Evolutionary conservation across 2,329 filamentous ascomycete species (phyloP), one percentile per base, ranked within the genome.

Genomic region (Dothiorella sarmentorum): DNA sequence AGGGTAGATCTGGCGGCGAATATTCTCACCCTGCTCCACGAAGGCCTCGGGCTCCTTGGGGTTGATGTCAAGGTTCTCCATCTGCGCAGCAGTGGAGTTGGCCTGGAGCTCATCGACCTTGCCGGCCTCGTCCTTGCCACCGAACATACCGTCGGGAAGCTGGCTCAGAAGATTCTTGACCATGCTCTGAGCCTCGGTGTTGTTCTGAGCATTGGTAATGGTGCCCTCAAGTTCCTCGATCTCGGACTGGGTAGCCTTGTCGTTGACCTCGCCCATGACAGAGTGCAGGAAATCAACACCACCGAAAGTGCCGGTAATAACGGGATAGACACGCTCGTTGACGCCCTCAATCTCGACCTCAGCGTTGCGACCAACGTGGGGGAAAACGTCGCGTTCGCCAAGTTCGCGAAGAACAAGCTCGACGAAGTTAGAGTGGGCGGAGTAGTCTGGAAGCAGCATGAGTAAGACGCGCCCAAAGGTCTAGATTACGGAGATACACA

Each of bases 281-380:
- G 89, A 94, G 76, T 96, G 91, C 61, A 96, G 78, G 76, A 97
- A 97, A 69, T 97, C 93, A 13, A 96, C 92, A 63, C 92, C 92
- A 62, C 92, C 92, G 73, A 97, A 97, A 6, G 92, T 97, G 61
- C 93, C 92, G 1, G 92, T 97, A 43, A 96, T 82, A 61, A 93
- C 78, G 6, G 92, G 92, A 66, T 89, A 96, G 61, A 96, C 89
- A 4, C 80, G 69, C 31, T 79, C 70, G 20, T 80, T 80, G 59
- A 83, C 87, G 43, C 89, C 91, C 31, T 82, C 78, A 26, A 97
- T 80, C 44, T 84, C 78, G 26, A 96, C 78, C 68, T 79, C 77
- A n/a, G 91, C 91, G 66, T 83, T 76, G 60, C 85, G 81, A 33
- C 93, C 93, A 57, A 94, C 90, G 68, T 96, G 91, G 24, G 93